Evolutionary conservation across 2,329 filamentous ascomycete species (phyloP).

Genomic region (Hymenoscyphus scutula): DNA sequence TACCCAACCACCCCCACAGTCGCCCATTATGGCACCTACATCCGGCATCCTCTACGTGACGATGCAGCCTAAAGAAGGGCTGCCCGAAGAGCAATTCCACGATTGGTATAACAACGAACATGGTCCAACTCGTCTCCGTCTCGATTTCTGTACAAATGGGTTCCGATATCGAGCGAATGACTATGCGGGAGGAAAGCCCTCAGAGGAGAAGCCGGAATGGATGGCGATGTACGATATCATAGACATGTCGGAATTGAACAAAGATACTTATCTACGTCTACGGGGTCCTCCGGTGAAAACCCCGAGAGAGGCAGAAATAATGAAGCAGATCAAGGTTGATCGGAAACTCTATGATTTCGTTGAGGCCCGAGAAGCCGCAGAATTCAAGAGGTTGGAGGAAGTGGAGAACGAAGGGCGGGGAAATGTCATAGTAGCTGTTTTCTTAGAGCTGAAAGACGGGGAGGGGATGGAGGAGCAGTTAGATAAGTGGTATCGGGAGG

Average conservation of each 20-base stretch:
- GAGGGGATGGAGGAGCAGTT: constrained; percentile 56
- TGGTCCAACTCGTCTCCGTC: constrained; percentile 73
- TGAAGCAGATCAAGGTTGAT: constrained; percentile 65
- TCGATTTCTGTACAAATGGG: constrained; percentile 73
- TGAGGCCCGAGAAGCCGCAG: constrained; percentile 51
- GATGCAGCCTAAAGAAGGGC: constrained; percentile 74
- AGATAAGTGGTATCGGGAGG: constrained; percentile 69
- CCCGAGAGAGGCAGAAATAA: constrained; percentile 58
- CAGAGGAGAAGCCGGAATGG: constrained; percentile 58
- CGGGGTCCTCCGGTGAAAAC: constrained; percentile 56
- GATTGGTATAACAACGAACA: constrained; percentile 96
- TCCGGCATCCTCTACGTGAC: constrained; percentile 80
- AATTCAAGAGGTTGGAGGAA: constrained; percentile 60
- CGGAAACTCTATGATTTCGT: constrained; percentile 70
- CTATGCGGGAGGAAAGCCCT: constrained; percentile 35
- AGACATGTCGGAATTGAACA: constrained; percentile 68
- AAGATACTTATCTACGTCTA: constrained; percentile 66
- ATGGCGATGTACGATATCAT: constrained; percentile 81
- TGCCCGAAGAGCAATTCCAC: constrained; percentile 65
- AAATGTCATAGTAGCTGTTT: constrained; percentile 61
- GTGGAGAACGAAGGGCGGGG: constrained; percentile 57
- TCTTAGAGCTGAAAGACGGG: constrained; percentile 52
- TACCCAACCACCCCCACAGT: neutral
- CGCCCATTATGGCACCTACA: constrained; percentile 41
- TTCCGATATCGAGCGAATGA: constrained; percentile 75